Conservation (phyloP, 495 filamentous ascomycete genomes). For the Penicillium lagena region DNA sequence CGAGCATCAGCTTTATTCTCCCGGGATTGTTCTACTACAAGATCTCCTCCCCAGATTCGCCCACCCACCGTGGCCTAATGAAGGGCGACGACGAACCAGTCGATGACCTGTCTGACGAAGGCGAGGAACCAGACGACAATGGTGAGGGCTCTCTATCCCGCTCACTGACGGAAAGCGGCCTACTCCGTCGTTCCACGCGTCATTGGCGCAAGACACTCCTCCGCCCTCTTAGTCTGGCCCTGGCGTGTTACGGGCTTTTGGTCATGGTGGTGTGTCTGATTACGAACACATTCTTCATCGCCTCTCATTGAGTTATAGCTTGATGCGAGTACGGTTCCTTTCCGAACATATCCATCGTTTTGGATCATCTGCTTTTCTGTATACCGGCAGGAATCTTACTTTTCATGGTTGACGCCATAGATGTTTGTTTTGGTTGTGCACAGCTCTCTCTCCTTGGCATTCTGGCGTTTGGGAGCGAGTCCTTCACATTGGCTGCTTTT, state of each 20-base stretch:
- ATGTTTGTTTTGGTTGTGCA: neutral
- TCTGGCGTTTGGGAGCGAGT: neutral
- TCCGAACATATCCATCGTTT: neutral
- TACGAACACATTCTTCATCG: conserved; percentile 73
- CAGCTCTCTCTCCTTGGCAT: neutral
- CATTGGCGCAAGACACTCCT: conserved; percentile 55
- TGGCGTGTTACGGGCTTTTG: conserved; percentile 75
- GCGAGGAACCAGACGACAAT: conserved; percentile 39
- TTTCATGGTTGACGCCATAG: too few relatives aligned
- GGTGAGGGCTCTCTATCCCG: conserved; percentile 26
- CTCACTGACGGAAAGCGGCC: conserved; percentile 35
- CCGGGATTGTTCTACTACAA: conserved; percentile 98
- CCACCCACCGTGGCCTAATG: conserved; percentile 72
- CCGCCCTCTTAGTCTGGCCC: conserved; percentile 62
- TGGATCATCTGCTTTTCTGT: conserved; percentile 20
- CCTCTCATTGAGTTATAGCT: conserved; percentile 35
- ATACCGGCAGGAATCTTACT: neutral
- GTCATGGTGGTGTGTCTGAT: conserved; percentile 87
- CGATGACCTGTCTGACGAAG: conserved; percentile 34
- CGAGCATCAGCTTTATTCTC: conserved; percentile 91
- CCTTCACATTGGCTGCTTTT: too few relatives aligned
- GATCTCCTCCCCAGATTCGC: conserved; percentile 79
- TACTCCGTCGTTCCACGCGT: conserved; percentile 45
- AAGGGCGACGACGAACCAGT: conserved; percentile 79
- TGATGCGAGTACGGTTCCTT: neutral